Conservation (phyloP, 2,329 filamentous ascomycete genomes). For the Aspergillus novofumigatus region DNA sequence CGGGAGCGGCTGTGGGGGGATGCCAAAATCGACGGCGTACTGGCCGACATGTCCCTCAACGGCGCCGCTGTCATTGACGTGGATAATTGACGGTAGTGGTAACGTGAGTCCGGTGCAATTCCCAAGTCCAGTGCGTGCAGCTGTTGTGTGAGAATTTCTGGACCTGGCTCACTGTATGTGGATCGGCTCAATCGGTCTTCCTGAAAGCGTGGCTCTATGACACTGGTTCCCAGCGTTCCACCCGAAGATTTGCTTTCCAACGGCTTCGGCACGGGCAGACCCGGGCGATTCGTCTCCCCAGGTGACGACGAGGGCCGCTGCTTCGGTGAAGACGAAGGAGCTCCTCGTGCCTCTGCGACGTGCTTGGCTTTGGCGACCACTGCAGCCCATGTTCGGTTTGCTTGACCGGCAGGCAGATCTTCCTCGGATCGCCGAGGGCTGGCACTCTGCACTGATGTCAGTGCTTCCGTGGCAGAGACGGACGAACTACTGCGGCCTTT, state of each 20-base stretch:
- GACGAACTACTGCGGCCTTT: conserved; percentile 18
- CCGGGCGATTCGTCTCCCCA: conserved; percentile 9
- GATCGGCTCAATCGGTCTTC: conserved; percentile 25
- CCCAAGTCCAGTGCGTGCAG: conserved; percentile 17
- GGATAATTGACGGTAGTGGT: conserved; percentile 21
- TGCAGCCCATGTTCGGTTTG: conserved; percentile 30
- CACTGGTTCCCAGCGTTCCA: conserved; percentile 26
- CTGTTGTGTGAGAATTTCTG: conserved; percentile 15
- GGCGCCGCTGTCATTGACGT: conserved; percentile 8
- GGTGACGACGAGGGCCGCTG: conserved; percentile 17
- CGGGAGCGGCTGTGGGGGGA: conserved; percentile 23
- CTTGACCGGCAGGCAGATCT: conserved; percentile 7
- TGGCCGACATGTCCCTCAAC: conserved; percentile 22
- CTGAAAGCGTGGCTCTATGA: conserved; percentile 18
- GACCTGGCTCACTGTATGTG: conserved; percentile 30
- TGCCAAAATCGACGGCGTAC: conserved; percentile 22
- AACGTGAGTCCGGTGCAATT: conserved; percentile 22
- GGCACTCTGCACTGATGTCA: conserved; percentile 36
- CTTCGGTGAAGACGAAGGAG: conserved; percentile 1
- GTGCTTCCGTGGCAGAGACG: conserved; percentile 35
- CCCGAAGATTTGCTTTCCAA: conserved; percentile 26
- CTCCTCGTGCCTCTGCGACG: conserved; percentile 8
- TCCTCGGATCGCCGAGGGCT: conserved; percentile 28
- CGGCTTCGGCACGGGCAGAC: conserved; percentile 4
- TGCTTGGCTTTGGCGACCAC: conserved; percentile 24